Evolutionary conservation across 352 stramenopile genomes (phyloP), one percentile per base, ranked within the genome.

Genomic region (Aphanomyces stellatus): DNA sequence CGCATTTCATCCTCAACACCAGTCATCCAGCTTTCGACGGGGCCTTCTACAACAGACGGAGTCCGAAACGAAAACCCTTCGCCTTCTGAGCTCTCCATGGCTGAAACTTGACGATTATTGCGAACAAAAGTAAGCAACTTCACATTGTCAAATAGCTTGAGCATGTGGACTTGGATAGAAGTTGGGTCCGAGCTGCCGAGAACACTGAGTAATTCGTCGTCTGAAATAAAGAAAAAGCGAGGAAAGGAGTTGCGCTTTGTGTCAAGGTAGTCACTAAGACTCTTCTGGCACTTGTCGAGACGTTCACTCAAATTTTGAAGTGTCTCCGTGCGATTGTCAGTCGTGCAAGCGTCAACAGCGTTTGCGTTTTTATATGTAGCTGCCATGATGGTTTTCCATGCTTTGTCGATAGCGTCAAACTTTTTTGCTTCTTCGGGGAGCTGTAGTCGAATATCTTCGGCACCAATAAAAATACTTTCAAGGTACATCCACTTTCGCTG

Each of bases 401-500:
- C 78, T 65, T 98, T 97, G 66, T 97, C 88, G 51, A 97, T 93
- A 1, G 85, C 78, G 57, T 98, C 91, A 71, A 98, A 98, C 68
- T 96, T 96, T 59, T 97, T 97, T 0, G 91, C 91, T 70, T 97
- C 91, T 43, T 97, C 91, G 0, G 91, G 91, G 5, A 98, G 72
- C 67, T 98, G 91, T 59, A 97, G 87, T 0, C 91, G 87, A 71
- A 98, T 98, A 69, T 98, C 91, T 69, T 98, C 91, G 0, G 88
- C 87, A 2, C 90, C 90, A 11, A 97, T 87, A 60, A 98, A 98
- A 70, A 98, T 98, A 62, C 84, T 95, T 66, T 98, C 91, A 19
- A 98, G 81, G 68, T 98, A 98, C 90, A 97, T 97, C 91, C 91
- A 98, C 74, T 98, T 96, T 33, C 89, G 84, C 75, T 98, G 91